These are phyloP conservation scores for Rhododendron williamsianum DNA, from an alignment of 148 eudicot genomes.

Conservation along the genomic window DNA sequence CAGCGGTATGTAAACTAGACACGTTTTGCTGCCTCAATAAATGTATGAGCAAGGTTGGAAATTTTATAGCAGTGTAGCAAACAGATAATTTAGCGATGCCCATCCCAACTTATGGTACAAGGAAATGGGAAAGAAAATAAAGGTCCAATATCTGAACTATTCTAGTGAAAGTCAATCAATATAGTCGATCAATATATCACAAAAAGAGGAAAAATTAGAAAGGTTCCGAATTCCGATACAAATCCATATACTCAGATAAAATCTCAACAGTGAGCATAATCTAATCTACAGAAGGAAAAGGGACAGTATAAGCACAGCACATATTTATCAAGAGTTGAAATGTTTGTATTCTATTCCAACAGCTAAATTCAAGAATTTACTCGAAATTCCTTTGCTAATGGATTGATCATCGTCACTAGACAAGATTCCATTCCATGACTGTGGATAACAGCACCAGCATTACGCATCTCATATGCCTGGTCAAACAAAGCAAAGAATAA, in stretches of 20 bases:
- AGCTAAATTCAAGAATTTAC: constrained; percentile 31
- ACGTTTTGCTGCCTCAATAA: background rate
- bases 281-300: background rate
- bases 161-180: background rate
- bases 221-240: background rate
- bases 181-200: background rate
- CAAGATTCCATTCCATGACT: constrained; percentile 99
- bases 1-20: background rate
- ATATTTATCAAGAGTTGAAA: background rate
- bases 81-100: background rate
- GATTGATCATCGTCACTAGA: constrained; percentile 85
- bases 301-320: background rate
- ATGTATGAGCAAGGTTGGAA: constrained; percentile 2
- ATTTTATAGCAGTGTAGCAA: background rate
- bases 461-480: constrained; percentile 87
- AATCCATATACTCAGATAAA: background rate
- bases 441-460: constrained; percentile 96
- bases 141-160: background rate
- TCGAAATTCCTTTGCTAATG: constrained; percentile 77
- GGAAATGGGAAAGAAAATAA: background rate
- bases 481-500: constrained; percentile 3
- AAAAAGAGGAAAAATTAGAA: background rate
- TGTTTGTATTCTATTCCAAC: background rate
- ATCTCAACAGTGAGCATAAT: background rate
- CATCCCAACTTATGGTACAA: background rate